Evolutionary conservation across 2,329 filamentous ascomycete genomes (phyloP), one percentile per base, ranked within the genome.

Genomic region (Cladophialophora chaetospira): DNA sequence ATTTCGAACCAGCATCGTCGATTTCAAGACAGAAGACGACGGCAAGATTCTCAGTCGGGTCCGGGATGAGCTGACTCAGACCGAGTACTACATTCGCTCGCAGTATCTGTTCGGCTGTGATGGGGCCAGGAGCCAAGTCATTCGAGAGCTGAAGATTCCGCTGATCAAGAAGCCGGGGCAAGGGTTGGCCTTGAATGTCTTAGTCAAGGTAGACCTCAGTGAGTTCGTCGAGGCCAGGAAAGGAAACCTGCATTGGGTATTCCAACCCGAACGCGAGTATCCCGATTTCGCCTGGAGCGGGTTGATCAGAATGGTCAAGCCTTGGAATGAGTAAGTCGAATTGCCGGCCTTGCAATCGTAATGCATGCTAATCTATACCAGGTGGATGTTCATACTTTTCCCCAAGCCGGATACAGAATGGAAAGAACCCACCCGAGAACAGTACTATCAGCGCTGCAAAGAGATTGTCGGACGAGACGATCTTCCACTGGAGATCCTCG

Each of bases 21-120:
- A 63, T 25, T 70, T 70, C 43, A 53, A 68, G 53, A 58, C 61
- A 33, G 64, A 71, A 11, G 62, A 59, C 2, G 68, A 65, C 33
- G 67, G 69, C 9, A 65, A 63, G 3, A 70, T 74, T 33, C 66
- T 68, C 6, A 74, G 71, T 5, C 70, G 66, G 5, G 57, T 77
- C n/a, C 63, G 66, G 33, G 73, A 77, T 45, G 65, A 63, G 3
- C 31, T 73, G n/a, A 69, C 68, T 2, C 65, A 68, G 19, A 61
- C 64, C 21, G 69, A 65, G n/a, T 71, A 71, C 49, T 59, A 45
- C 9, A 55, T 65, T 15, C 48, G 60, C 26, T 65, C 81, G 0
- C 79, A 78, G 51, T 86, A 82, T 60, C 70, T 87, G 5, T 83
- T 86, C 59, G 84, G 83, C 2, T 81, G 79, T 42, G 84, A 87